Evolutionary conservation across 2,329 filamentous ascomycete genomes (phyloP).

Genomic region (Ceratocystis ficicola): DNA sequence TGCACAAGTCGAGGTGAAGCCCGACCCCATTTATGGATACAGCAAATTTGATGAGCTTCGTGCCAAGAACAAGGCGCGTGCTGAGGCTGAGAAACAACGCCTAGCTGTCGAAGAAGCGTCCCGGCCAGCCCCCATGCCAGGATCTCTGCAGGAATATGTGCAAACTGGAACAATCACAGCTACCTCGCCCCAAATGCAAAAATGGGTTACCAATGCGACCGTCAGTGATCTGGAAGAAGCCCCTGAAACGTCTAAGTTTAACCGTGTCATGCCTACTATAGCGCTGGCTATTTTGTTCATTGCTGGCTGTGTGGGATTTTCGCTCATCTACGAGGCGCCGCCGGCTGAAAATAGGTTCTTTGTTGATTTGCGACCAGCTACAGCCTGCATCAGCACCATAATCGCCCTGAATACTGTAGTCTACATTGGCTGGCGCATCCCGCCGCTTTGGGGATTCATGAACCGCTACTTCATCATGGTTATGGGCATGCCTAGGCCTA

Average conservation of each 20-base stretch:
- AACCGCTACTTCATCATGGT: conserved; percentile 58
- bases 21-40: conserved; percentile 45
- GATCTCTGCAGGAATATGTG: conserved; percentile 25
- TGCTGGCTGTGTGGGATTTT: conserved; percentile 34
- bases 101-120: conserved; percentile 33
- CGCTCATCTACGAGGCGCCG: conserved; percentile 34
- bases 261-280: conserved; percentile 45
- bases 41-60: conserved; percentile 47
- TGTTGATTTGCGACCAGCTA: conserved; percentile 48
- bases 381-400: conserved; percentile 51
- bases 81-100: conserved; percentile 35
- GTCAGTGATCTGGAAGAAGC: conserved; percentile 40
- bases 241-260: conserved; percentile 40
- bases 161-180: conserved; percentile 33
- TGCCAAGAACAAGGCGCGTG: conserved; percentile 39
- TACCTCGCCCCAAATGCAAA: conserved; percentile 33
- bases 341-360: conserved; percentile 38
- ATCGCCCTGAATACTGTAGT: conserved; percentile 48
- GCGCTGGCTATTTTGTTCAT: conserved; percentile 37
- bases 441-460: conserved; percentile 51
- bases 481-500: conserved; percentile 50
- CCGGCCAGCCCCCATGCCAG: conserved; percentile 15
- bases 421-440: conserved; percentile 49
- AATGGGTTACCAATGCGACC: conserved; percentile 34
- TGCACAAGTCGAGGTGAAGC: conserved; percentile 25